phyloP scores from a whole-genome alignment of 1,139 yeast species.

The Arxiozyma heterogenica region DNA sequence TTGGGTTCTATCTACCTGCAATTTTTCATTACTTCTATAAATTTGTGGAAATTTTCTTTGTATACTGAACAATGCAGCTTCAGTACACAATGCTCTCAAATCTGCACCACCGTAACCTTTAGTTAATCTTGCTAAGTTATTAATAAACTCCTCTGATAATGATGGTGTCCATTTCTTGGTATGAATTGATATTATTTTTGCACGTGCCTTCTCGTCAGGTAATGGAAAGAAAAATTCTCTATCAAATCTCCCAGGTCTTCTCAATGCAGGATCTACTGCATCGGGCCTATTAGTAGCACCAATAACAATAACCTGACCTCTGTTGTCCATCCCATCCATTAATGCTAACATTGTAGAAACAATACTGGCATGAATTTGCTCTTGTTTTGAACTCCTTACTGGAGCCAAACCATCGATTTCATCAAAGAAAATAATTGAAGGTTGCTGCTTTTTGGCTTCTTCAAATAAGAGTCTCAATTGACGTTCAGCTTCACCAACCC shows the following conservation, averaged over 20 bases:
- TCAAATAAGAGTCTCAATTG: constrained; percentile 83
- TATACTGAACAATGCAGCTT: constrained; percentile 85
- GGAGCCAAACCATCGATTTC: constrained; percentile 98
- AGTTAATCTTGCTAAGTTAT: constrained; percentile 66
- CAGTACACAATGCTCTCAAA: constrained; percentile 86
- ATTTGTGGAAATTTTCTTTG: constrained; percentile 93
- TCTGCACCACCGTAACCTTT: constrained; percentile 99
- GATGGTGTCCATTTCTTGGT: constrained; percentile 86
- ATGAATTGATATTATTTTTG: constrained; percentile 70
- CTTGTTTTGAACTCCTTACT: constrained; percentile 92
- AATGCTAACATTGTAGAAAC: constrained; percentile 88
- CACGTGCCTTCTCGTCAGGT: constrained; percentile 75
- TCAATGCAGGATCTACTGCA: constrained; percentile 91
- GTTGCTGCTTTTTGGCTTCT: constrained; percentile 94
- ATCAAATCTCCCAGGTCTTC: constrained; percentile 97
- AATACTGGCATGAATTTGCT: constrained; percentile 94
- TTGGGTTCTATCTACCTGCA: constrained; percentile 59
- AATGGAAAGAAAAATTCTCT: constrained; percentile 93
- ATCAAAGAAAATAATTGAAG: constrained; percentile 90
- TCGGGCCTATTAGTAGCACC: constrained; percentile 99
- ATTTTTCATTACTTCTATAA: constrained; percentile 65
- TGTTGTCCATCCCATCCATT: constrained; percentile 98
- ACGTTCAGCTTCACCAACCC: constrained; percentile 99
- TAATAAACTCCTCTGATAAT: constrained; percentile 46
- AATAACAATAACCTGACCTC: constrained; percentile 93